Evolutionary conservation across 169 alveolate genomes (phyloP).

Genomic region (Prorocentrum cordatum): DNA sequence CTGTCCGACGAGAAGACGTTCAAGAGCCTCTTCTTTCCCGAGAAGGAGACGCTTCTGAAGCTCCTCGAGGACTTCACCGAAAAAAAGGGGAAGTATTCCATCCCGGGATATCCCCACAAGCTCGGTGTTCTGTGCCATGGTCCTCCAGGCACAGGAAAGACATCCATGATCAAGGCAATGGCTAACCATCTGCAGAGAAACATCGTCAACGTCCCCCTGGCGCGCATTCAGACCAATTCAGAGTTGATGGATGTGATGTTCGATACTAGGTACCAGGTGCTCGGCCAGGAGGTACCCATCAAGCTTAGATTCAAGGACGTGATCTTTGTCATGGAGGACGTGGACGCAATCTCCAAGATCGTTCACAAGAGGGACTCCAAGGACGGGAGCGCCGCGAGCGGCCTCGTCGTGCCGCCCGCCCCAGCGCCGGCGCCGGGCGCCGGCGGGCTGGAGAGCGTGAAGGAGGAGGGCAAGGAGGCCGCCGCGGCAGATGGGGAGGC

Average conservation of each 20-base stretch:
- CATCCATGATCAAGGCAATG: conserved; percentile 71
- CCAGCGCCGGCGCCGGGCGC: no score
- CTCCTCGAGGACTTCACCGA: conserved; percentile 50
- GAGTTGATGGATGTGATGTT: conserved; percentile 67
- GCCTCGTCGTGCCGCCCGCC: no score
- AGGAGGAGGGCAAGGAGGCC: no score
- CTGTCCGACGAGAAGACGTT: conserved; percentile 46
- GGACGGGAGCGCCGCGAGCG: not conserved
- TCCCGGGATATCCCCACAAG: conserved; percentile 67
- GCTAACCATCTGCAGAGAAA: conserved; percentile 65
- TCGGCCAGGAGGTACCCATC: conserved; percentile 26
- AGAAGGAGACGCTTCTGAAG: conserved; percentile 52
- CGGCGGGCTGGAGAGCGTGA: no score
- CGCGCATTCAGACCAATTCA: conserved; percentile 40
- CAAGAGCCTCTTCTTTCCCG: conserved; percentile 61
- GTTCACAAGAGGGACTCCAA: conserved; percentile 8
- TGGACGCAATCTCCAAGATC: conserved; percentile 52
- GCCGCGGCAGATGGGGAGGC: no score
- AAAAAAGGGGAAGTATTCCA: conserved; percentile 56
- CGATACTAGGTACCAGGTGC: conserved; percentile 40
- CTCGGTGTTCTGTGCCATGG: conserved; percentile 71
- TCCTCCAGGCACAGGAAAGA: conserved; percentile 77
- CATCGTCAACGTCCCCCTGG: conserved; percentile 62
- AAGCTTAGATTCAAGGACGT: conserved; percentile 34
- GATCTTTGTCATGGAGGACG: conserved; percentile 70